Evolutionary conservation across 2,329 filamentous ascomycete species (phyloP), one percentile per base, ranked within the genome.

Genomic region (Epichloe gansuensis): DNA sequence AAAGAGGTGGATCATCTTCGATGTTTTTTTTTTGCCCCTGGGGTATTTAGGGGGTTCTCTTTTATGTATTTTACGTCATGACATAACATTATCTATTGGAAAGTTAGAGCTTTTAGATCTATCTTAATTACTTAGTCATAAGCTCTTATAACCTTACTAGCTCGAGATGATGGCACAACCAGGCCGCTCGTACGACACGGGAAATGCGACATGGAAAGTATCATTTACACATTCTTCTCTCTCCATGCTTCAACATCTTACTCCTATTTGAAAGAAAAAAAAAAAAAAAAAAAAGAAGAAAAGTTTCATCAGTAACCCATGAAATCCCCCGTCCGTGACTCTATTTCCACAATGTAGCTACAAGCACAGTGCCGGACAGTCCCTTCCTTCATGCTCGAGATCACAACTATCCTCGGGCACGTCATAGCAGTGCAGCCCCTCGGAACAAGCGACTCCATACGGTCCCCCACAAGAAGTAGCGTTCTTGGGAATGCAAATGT

Each of bases 331-430:
- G 4, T 4, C 7, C 12, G 3, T 45, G 25, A 21, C 27, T 12
- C 13, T 5, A 11, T 21, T 35, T 4, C 11, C 25, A 35, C 2
- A 12, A 23, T n/a, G 17, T 21, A 21, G 17, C 49, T 54, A 66
- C 45, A 68, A 39, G 45, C 66, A 68, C 8, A 68, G 53, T 2
- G 66, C 65, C 5, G 51, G 25, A 41, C 66, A 68, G 25, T 68
- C 65, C 0, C 53, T 53, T 2, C 65, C 66, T 4, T 61, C 61
- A 0, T 58, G 54, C 25, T 53, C 43, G 1, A 64, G 63, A 51
- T 66, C 57, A 23, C 66, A 68, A 0, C 34, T 44, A 25, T 64
- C 64, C 5, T 56, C 53, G 1, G 61, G 58, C 13, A 53, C 25
- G 34, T 68, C 64, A 8, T 66, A 65, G 34, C 66, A 68, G 23